Percentiles rank a stretch among this genome's conserved stretches.
phyloP scores from a whole-genome alignment of 1,284 basidiomycete species.

The Hemileccinum hortonii region DNA sequence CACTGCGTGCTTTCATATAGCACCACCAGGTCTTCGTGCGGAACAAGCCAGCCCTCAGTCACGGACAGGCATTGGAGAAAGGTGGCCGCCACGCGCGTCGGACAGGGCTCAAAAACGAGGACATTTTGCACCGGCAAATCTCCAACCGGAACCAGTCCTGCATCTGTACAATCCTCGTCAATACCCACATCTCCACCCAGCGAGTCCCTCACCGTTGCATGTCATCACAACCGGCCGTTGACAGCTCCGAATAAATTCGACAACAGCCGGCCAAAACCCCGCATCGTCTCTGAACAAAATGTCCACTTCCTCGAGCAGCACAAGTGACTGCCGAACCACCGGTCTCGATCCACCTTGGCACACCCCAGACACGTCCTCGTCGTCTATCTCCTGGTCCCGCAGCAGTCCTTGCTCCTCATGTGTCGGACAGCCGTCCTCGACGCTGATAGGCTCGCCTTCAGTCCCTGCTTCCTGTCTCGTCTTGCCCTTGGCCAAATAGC shows the following conservation, averaged over 20 bases:
- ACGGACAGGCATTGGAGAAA: constrained; percentile 71
- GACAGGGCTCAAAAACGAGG: constrained; percentile 66
- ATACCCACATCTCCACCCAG: constrained; percentile 12
- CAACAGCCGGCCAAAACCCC: constrained; percentile 88
- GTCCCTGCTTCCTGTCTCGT: constrained; percentile 14
- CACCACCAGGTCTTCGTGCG: constrained; percentile 37
- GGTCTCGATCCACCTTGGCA: constrained; percentile 12
- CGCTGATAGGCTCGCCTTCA: constrained; percentile 19
- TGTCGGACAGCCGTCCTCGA: constrained; percentile 14
- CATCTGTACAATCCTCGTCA: constrained; percentile 50
- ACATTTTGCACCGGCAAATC: constrained; percentile 79
- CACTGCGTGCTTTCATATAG: constrained; percentile 39
- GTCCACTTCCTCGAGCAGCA: constrained; percentile 97
- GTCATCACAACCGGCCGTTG: constrained; percentile 87
- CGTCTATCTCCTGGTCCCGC: constrained; percentile 3
- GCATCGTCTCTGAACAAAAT: constrained; percentile 87
- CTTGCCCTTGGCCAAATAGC: constrained; percentile 17
- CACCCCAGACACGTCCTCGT: constrained; percentile 1
- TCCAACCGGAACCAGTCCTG: constrained; percentile 62
- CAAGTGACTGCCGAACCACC: constrained; percentile 74
- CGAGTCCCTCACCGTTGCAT: constrained; percentile 74
- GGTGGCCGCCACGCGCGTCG: constrained; percentile 56
- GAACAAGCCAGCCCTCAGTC: constrained; percentile 51
- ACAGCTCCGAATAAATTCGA: constrained; percentile 78
- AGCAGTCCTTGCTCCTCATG: not conserved